These are phyloP conservation scores for Myotisia sp. DNA, from an alignment of 2,329 filamentous ascomycete species.

Conservation along the genomic window DNA sequence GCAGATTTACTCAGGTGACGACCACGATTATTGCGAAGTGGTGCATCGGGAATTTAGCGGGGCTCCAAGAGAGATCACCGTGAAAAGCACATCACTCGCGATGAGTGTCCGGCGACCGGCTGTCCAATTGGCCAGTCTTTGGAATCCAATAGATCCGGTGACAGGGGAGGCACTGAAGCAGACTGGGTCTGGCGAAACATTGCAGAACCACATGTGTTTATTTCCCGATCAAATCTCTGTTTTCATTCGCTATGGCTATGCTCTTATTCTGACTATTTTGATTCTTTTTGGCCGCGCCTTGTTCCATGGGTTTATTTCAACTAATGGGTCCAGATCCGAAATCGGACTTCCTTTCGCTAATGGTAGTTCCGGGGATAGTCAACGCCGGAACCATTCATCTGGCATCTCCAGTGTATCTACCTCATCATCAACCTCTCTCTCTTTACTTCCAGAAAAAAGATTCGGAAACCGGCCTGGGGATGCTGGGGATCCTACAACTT, in stretches of 20 bases:
- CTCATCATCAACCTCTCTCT: constrained; percentile 7
- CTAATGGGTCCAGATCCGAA: constrained; percentile 9
- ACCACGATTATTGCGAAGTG: constrained; percentile 95
- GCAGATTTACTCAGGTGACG: constrained; percentile 86
- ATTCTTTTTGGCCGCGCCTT: constrained; percentile 34
- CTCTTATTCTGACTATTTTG: constrained; percentile 42
- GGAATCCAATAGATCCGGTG: constrained; percentile 64
- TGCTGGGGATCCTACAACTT: no score
- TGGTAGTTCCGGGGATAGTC: constrained; percentile 16
- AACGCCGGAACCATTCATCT: constrained; percentile 20
- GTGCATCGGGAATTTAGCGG: constrained; percentile 57
- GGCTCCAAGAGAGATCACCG: constrained; percentile 64
- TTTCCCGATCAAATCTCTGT: constrained; percentile 76
- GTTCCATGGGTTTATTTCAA: constrained; percentile 17
- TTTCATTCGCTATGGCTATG: constrained; percentile 60
- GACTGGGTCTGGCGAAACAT: constrained; percentile 35
- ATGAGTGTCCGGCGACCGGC: constrained; percentile 87
- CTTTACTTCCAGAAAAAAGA: no score
- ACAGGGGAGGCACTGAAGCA: constrained; percentile 22
- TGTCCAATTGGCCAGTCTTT: constrained; percentile 76
- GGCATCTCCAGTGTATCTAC: constrained; percentile 8
- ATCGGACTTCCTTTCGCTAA: no score
- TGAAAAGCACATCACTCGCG: constrained; percentile 89
- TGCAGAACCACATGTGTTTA: constrained; percentile 82
- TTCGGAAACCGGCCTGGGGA: constrained; percentile 8